Evolutionary conservation across 2,329 filamentous ascomycete species (phyloP).

Genomic region (Cadophora malorum): DNA sequence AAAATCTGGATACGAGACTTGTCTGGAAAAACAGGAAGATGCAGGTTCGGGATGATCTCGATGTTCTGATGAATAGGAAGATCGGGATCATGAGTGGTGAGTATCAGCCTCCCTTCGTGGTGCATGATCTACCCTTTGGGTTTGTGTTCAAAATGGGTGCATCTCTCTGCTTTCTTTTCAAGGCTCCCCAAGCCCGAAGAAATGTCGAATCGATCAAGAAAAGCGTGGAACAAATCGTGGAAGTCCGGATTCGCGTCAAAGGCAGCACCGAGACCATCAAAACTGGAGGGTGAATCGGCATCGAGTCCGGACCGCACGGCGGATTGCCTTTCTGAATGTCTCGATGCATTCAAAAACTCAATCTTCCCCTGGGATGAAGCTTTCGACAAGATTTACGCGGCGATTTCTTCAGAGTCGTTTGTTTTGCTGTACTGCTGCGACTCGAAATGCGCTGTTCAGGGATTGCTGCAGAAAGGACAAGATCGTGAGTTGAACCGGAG

Average conservation of each 20-base stretch:
- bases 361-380: background rate
- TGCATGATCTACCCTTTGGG: background rate
- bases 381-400: background rate
- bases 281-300: background rate
- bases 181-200: background rate
- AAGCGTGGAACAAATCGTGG: background rate
- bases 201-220: background rate
- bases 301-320: background rate
- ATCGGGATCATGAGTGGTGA: background rate
- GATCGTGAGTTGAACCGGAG: background rate
- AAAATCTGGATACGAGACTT: background rate
- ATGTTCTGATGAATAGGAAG: constrained; percentile 1
- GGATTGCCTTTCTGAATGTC: background rate
- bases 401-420: background rate
- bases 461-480: background rate
- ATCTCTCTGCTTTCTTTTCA: background rate
- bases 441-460: background rate
- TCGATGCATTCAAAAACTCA: background rate
- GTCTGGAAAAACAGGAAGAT: background rate
- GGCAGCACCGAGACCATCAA: background rate
- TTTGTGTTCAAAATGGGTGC: background rate
- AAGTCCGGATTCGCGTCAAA: background rate
- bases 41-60: background rate
- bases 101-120: constrained; percentile 6
- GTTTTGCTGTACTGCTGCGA: constrained; percentile 1